Base-by-base conservation (phyloP, 2,329 filamentous ascomycete genomes). In the Aspergillus sp. region DNA sequence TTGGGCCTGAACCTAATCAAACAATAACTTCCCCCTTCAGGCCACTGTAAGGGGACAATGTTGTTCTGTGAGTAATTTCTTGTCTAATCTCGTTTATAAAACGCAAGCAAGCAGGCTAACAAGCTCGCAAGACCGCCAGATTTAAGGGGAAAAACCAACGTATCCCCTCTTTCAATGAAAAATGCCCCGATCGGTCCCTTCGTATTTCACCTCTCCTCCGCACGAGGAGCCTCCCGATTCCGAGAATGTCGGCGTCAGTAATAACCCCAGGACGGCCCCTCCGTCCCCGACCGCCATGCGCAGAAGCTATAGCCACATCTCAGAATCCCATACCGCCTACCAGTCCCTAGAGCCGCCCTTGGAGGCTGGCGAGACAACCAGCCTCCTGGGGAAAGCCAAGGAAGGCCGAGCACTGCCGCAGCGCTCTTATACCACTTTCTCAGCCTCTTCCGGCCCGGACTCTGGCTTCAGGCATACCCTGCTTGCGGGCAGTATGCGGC, bases 381-480 rank as follows among this genome's bases (percentile, higher is more conserved):
- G 72, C 56, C 65, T 77, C 4, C 58, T 77, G 5, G 71, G 66
- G 0, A 60, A 66, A 4, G 40, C 53, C 17, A 56, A 55, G 41
- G 63, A 62, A 17, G 40, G 43, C 23, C 64, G 67, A 31, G 59
- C 62, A n/a, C 27, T 56, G 31, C 70, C 68, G 5, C 65, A 66
- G 23, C 70, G 73, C 4, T 73, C 74, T 9, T 76, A 77, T 48
- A 75, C 72, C 35, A 74, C 71, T 39, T 66, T 71, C 19, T 73
- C 74, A 3, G 62, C 64, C 3, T 59, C 67, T 21, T 69, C 70
- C 1, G 69, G 72, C 1, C 66, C 70, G 7, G 73, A 76, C 40
- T 45, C 58, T 6, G 69, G 68, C 11, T 69, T 74, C 39, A 66
- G 74, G 48, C 70, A 75, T 47, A 66, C 70, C 31, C 67, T 74